phyloP scores from a whole-genome alignment of 2,329 filamentous ascomycete genomes.

The Apiospora arundinis region DNA sequence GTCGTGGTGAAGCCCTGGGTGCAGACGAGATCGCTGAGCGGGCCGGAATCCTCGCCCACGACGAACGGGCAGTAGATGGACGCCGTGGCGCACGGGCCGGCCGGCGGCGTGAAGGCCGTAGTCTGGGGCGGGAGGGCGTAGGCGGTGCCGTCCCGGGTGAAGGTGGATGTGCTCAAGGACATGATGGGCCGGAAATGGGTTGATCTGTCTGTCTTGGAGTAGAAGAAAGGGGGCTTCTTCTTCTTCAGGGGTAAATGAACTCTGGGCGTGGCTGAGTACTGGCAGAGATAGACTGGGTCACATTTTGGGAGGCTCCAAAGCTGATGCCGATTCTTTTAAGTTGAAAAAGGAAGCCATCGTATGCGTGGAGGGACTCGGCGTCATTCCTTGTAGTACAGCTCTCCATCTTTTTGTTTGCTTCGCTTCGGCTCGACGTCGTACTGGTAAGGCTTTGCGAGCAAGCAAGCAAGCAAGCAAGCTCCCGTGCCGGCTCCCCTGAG shows the following conservation, averaged over 20 bases:
- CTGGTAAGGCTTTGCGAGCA: slow-evolving; percentile 7
- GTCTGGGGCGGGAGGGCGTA: slow-evolving; percentile 21
- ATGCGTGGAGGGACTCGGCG: neutral
- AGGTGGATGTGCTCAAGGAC: neutral
- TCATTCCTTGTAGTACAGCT: neutral
- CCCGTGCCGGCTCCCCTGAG: neutral
- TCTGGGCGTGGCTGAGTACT: neutral
- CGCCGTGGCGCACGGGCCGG: neutral
- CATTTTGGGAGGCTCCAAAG: no score
- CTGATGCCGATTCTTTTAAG: neutral
- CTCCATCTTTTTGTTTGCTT: neutral
- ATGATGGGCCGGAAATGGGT: neutral
- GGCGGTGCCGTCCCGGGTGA: slow-evolving; percentile 3
- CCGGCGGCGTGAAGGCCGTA: neutral
- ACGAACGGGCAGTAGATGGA: slow-evolving; percentile 14
- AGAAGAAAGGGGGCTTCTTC: no score
- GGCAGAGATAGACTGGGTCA: neutral
- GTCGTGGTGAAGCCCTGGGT: neutral
- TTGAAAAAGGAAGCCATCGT: slow-evolving; percentile 3
- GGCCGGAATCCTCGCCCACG: neutral
- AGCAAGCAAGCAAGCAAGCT: slow-evolving; percentile 2
- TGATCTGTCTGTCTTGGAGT: no score
- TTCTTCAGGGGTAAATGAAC: neutral
- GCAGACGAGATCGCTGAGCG: neutral
- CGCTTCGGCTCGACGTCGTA: neutral